Evolutionary conservation across 352 stramenopile species (phyloP), one percentile per base, ranked within the genome.

Genomic region (Phytophthora chlamydospora): DNA sequence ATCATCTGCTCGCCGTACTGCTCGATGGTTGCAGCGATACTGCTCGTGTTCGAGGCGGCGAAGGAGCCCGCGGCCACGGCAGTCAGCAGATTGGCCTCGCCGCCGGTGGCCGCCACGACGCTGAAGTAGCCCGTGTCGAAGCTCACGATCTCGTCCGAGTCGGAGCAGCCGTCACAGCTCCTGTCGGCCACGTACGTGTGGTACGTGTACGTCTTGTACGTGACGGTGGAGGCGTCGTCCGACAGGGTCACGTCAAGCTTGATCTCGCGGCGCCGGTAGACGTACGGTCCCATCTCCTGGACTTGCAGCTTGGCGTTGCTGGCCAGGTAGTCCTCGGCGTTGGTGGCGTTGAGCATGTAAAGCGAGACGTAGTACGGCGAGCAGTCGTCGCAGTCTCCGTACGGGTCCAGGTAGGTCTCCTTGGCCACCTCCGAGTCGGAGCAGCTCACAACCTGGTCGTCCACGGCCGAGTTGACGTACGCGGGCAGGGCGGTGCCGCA

Each of bases 151-250:
- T 76, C 40, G 63, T 93, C 84, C 11, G 55, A 58, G 42, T 89
- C 80, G 13, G 56, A 66, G 68, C 83, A 93, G n/a, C 55, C 68
- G n/a, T 43, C 40, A 57, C 84, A 93, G 51, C 76, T 88, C 55
- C 65, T 69, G 3, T 73, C 62, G 13, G 62, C 10, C 8, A 76
- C 61, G 49, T 75, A 93, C 53, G 69, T 83, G 73, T 90, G 78
- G 70, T 89, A 90, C 50, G 77, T 89, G 75, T 93, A 93, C 58
- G 63, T 74, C 67, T 87, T 89, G 79, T 93, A 93, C 36, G 62
- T 85, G 50, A 93, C 73, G 35, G 51, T 69, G 65, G 83, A 80
- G 46, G 62, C 54, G 53, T 88, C 78, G 42, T 75, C 64, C 16
- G 65, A 73, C 44, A 93, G 66, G 46, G 72, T 66, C 17, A 93